Evolutionary conservation across 805 yeast species (phyloP).

Genomic region (Saccharomyces jurei): DNA sequence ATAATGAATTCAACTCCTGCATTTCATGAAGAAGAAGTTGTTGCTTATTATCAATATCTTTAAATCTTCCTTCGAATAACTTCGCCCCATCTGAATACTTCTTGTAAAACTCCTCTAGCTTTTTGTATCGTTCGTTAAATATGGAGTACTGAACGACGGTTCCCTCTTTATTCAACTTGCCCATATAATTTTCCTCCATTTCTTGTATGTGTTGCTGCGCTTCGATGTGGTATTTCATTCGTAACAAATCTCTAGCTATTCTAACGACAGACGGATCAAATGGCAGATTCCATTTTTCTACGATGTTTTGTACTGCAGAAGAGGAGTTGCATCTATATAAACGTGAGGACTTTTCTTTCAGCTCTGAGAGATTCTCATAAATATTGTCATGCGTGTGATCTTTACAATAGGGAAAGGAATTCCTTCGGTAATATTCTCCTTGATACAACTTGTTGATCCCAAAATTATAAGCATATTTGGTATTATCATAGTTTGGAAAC

Average conservation of each 20-base stretch:
- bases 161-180: neutral
- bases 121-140: conserved; percentile 1
- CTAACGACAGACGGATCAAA: conserved; percentile 26
- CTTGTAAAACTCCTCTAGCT: conserved; percentile 12
- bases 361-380: conserved; percentile 2
- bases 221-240: conserved; percentile 9
- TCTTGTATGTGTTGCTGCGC: conserved; percentile 7
- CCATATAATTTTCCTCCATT: neutral
- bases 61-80: conserved; percentile 16
- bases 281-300: conserved; percentile 25
- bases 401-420: conserved; percentile 17
- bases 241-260: conserved; percentile 25
- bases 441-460: conserved; percentile 16
- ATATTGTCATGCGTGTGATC: conserved; percentile 7
- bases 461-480: conserved; percentile 12
- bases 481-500: conserved; percentile 21
- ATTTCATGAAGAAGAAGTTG: conserved; percentile 34
- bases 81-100: conserved; percentile 13
- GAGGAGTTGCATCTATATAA: conserved; percentile 18
- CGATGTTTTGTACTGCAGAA: conserved; percentile 20
- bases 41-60: conserved; percentile 21
- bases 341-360: neutral
- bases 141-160: neutral
- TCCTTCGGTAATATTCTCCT: conserved; percentile 22
- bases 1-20: conserved; percentile 46